Conservation (phyloP, 345 rosid species). For the Angophora floribunda region DNA sequence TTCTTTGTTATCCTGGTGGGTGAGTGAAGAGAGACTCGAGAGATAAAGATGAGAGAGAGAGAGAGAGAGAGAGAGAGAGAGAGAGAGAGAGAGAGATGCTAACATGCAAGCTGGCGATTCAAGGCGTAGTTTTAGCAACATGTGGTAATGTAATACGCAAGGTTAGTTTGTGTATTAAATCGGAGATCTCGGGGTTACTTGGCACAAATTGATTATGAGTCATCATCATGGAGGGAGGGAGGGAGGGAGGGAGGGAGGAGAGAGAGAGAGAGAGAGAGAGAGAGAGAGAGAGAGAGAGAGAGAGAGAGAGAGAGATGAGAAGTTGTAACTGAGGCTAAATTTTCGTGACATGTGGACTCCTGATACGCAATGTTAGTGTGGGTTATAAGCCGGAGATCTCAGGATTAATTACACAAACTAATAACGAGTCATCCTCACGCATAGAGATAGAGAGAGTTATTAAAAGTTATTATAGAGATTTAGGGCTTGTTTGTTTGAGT, state of each 20-base stretch:
- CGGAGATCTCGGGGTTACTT: not conserved
- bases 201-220: not conserved
- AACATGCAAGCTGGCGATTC: not conserved
- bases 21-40: not conserved
- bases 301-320: not conserved
- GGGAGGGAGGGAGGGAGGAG: not conserved
- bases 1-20: not conserved
- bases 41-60: not conserved
- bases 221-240: not conserved
- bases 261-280: not conserved
- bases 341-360: not conserved
- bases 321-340: not conserved
- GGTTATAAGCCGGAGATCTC: not conserved
- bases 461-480: not conserved
- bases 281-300: not conserved
- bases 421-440: not conserved
- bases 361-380: not conserved
- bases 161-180: not conserved
- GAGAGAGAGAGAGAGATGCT: not conserved
- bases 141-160: not conserved
- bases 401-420: not conserved
- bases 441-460: not conserved
- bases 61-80: not conserved
- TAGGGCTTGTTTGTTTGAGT: not conserved
- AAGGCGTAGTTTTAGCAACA: not conserved